Evolutionary conservation across 1,284 basidiomycete species (phyloP).

Genomic region (Fomitopsis schrenkii): DNA sequence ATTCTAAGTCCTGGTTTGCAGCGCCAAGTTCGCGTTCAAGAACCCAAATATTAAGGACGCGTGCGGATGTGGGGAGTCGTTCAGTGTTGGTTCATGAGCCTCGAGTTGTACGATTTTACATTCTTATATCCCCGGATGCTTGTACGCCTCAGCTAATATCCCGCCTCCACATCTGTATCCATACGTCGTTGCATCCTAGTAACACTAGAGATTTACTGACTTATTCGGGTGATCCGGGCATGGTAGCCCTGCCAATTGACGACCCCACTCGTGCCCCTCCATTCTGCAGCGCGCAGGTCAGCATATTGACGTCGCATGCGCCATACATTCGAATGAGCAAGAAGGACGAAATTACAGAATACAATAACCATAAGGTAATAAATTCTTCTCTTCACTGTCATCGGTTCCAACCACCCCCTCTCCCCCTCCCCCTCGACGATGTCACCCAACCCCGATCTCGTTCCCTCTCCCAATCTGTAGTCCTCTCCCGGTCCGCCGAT

Average conservation of each 20-base stretch:
- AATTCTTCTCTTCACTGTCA: neutral
- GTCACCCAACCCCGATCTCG: slow-evolving; percentile 1
- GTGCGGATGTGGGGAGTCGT: slow-evolving; percentile 93
- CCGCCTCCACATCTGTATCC: neutral
- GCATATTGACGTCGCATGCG: neutral
- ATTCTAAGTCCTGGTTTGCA: slow-evolving; percentile 24
- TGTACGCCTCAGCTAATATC: neutral
- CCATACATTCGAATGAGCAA: neutral
- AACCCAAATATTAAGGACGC: slow-evolving; percentile 90
- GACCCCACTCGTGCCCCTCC: too few species aligned
- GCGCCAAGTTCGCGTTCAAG: slow-evolving; percentile 90
- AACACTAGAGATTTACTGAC: neutral
- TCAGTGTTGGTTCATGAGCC: slow-evolving; percentile 46
- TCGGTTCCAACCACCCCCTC: neutral
- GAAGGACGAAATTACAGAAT: neutral
- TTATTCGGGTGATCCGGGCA: too few species aligned
- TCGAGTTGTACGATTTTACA: neutral
- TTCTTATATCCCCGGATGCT: neutral
- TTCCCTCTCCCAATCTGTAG: slow-evolving; percentile 6
- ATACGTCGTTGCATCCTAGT: neutral
- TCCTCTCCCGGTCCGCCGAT: slow-evolving; percentile 19
- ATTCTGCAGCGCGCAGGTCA: neutral
- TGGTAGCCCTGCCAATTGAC: too few species aligned
- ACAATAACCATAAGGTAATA: neutral
- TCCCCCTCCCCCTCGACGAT: neutral